A percentile compares a stretch with the other conserved stretches of the same genome.
Evolutionary conservation across 192 early-diverging fungal species (phyloP).

Genomic region (Entomortierella chlamydospora): DNA sequence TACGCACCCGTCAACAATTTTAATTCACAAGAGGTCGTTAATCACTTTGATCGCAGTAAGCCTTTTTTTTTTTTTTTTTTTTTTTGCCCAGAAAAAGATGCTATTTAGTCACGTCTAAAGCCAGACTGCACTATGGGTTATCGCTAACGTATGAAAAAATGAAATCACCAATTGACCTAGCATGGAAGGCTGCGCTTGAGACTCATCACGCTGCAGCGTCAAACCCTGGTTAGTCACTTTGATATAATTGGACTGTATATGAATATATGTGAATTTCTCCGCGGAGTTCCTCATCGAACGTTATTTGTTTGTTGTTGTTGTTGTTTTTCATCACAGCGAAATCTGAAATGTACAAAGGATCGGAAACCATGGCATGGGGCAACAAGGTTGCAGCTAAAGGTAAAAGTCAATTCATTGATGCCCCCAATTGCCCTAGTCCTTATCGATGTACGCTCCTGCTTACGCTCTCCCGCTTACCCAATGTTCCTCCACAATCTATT

Average conservation of each 20-base stretch:
- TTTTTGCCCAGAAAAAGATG: no score
- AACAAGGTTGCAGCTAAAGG: constrained; percentile 32
- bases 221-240: constrained; percentile 1
- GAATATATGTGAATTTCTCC: no score
- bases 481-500: not conserved
- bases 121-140: no score
- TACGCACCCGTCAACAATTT: constrained; percentile 46
- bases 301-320: not conserved
- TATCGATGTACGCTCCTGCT: not conserved
- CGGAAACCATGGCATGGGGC: constrained; percentile 46
- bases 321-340: constrained; percentile 19
- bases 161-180: constrained; percentile 11
- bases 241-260: not conserved
- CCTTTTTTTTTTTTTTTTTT: not conserved
- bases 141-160: not conserved
- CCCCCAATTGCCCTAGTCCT: not conserved
- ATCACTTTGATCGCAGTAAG: constrained; percentile 51
- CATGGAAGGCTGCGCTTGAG: constrained; percentile 34
- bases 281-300: not conserved
- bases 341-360: constrained; percentile 48
- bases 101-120: no score
- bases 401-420: not conserved
- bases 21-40: constrained; percentile 51
- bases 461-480: not conserved
- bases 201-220: constrained; percentile 17